Conservation (phyloP, 2,329 filamentous ascomycete species). For the Colletotrichum echinochloae region DNA sequence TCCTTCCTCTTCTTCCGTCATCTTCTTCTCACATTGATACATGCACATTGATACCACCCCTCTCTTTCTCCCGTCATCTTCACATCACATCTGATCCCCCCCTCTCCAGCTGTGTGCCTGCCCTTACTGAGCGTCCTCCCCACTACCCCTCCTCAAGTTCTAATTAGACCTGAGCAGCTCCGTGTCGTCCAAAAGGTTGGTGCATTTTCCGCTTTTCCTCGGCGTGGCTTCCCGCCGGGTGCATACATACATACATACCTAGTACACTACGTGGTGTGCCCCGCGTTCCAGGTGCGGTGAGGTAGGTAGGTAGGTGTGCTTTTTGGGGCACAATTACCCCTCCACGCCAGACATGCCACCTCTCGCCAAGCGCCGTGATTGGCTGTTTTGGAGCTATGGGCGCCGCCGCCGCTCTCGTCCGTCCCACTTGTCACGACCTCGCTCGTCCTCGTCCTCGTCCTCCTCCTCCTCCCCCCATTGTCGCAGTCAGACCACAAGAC, state of each 20-base stretch:
- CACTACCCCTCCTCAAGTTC: too few relatives aligned
- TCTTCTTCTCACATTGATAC: constrained; percentile 6
- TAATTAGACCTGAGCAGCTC: neutral
- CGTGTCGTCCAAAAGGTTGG: constrained; percentile 31
- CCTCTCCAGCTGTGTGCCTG: constrained; percentile 1
- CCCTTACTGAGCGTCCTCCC: constrained; percentile 14
- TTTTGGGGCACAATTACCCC: constrained; percentile 33
- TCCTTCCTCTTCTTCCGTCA: neutral
- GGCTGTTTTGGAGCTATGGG: constrained; percentile 24
- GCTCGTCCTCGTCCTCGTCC: too few relatives aligned
- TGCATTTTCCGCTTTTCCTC: constrained; percentile 14
- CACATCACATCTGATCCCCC: neutral
- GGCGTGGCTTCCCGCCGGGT: neutral
- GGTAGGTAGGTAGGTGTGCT: neutral
- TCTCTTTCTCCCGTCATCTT: neutral
- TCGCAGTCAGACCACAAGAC: constrained; percentile 31
- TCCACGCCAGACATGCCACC: constrained; percentile 39
- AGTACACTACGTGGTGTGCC: constrained; percentile 2
- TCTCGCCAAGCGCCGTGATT: constrained; percentile 20
- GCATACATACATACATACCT: neutral
- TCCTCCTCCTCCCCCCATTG: neutral
- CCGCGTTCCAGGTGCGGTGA: constrained; percentile 25
- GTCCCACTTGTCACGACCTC: constrained; percentile 10
- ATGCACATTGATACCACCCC: neutral
- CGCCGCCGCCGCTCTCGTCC: constrained; percentile 21